Conservation (phyloP, 495 filamentous ascomycete species). For the Penicillium canariense region DNA sequence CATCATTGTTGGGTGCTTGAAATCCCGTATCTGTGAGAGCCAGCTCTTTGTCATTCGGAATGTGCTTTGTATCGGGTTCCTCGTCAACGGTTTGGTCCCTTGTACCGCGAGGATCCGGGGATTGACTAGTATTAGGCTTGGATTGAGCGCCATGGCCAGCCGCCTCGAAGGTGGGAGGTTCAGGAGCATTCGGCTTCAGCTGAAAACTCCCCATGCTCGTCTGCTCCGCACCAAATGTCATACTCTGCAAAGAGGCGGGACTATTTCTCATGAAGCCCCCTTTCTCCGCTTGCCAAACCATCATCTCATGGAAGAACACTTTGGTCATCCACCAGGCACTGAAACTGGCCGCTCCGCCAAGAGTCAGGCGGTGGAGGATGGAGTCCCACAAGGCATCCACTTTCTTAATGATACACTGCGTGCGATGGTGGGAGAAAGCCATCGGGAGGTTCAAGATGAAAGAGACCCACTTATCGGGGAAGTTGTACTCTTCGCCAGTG, state of each 20-base stretch:
- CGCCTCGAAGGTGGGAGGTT: conserved; percentile 12
- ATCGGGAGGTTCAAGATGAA: conserved; percentile 74
- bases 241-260: conserved; percentile 43
- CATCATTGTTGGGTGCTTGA: conserved; percentile 43
- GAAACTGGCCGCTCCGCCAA: conserved; percentile 80
- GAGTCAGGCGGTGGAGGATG: conserved; percentile 56
- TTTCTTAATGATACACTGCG: conserved; percentile 52
- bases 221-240: conserved; percentile 34
- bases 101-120: conserved; percentile 7
- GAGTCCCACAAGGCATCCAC: conserved; percentile 47
- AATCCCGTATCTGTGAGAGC: conserved; percentile 32
- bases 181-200: conserved; percentile 17
- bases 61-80: conserved; percentile 22
- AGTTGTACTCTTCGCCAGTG: conserved; percentile 52
- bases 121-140: conserved; percentile 10
- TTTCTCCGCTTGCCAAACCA: conserved; percentile 84
- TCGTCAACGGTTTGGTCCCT: conserved; percentile 14
- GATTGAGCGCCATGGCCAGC: conserved; percentile 10
- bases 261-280: conserved; percentile 81
- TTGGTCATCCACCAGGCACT: conserved; percentile 98
- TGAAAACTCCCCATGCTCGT: conserved; percentile 23
- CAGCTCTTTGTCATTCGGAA: conserved; percentile 20
- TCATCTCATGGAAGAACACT: conserved; percentile 95
- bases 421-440: conserved; percentile 69
- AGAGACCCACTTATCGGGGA: conserved; percentile 80